phyloP scores from a whole-genome alignment of 257 asterid genomes.

The Thymus quinquecostatus region DNA sequence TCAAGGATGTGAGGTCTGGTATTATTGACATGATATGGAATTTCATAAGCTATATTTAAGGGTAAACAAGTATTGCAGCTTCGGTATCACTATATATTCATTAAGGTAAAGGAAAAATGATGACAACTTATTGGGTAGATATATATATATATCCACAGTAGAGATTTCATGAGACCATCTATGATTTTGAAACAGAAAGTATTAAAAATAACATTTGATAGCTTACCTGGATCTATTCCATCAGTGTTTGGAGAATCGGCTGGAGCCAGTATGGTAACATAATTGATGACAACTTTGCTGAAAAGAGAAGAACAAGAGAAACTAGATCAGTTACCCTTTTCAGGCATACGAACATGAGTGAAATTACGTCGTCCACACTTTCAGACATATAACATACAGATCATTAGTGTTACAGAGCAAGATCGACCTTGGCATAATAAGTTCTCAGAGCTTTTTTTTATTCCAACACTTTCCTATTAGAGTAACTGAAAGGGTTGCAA shows the following conservation, averaged over 20 bases:
- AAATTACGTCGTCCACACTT: neutral
- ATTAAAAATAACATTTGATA: neutral
- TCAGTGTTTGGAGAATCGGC: constrained; percentile 70
- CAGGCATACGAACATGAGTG: constrained; percentile 8
- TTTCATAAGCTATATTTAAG: neutral
- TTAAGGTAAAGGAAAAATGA: neutral
- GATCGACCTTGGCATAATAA: neutral
- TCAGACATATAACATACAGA: neutral
- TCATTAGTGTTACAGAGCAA: neutral
- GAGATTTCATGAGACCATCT: neutral
- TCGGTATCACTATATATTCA: constrained; percentile 3
- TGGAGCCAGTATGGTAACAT: constrained; percentile 67
- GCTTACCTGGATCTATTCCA: constrained; percentile 70
- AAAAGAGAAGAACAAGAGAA: constrained; percentile 19
- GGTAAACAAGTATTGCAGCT: neutral
- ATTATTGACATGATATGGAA: neutral
- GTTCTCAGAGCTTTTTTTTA: neutral
- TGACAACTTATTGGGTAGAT: constrained; percentile 9
- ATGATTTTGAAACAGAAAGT: neutral
- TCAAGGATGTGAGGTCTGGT: neutral
- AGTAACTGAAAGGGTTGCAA: neutral
- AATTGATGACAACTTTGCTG: constrained; percentile 57
- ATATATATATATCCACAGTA: neutral
- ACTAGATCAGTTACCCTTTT: constrained; percentile 1
- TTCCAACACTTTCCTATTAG: neutral